A percentile compares a stretch with the other conserved stretches of the same genome.
Conservation (phyloP, 1,284 basidiomycete genomes). For the Lentinula novae-zelandiae region DNA sequence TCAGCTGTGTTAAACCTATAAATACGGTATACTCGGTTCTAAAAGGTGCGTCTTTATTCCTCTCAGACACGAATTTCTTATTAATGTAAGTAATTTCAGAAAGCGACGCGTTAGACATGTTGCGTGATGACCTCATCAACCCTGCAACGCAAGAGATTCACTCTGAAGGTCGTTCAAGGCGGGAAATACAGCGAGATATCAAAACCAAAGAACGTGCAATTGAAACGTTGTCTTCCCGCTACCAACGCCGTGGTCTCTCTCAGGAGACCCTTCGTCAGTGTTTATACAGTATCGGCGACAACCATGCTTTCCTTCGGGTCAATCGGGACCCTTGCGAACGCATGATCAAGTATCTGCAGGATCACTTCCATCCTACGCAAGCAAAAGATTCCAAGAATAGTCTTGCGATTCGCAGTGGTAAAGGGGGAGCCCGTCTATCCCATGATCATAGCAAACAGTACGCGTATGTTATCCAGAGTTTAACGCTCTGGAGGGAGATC, state of each 20-base stretch:
- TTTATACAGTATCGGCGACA: constrained; percentile 80
- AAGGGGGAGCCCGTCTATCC: constrained; percentile 69
- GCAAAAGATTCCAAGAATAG: constrained; percentile 58
- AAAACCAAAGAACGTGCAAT: constrained; percentile 78
- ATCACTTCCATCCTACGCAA: constrained; percentile 70
- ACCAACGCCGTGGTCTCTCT: constrained; percentile 50
- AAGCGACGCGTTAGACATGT: constrained; percentile 56
- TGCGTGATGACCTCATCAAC: constrained; percentile 69
- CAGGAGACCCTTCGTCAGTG: constrained; percentile 71
- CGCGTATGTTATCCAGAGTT: constrained; percentile 75
- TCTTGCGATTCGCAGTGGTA: constrained; percentile 74
- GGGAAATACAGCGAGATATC: constrained; percentile 77
- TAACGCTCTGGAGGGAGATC: constrained; percentile 81
- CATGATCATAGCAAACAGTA: constrained; percentile 82
- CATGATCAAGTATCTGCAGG: constrained; percentile 72
- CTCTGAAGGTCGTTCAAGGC: constrained; percentile 62
- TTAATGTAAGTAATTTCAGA: constrained; percentile 31
- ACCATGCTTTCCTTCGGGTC: constrained; percentile 76
- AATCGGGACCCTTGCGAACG: constrained; percentile 82
- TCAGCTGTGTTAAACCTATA: constrained; percentile 72
- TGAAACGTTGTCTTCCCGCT: constrained; percentile 61
- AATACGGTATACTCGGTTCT: constrained; percentile 66
- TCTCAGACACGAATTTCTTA: neutral
- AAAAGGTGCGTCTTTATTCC: neutral
- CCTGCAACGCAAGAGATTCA: constrained; percentile 77